Conservation (phyloP, 768 basidiomycete species). For the Trametes sanguinea region DNA sequence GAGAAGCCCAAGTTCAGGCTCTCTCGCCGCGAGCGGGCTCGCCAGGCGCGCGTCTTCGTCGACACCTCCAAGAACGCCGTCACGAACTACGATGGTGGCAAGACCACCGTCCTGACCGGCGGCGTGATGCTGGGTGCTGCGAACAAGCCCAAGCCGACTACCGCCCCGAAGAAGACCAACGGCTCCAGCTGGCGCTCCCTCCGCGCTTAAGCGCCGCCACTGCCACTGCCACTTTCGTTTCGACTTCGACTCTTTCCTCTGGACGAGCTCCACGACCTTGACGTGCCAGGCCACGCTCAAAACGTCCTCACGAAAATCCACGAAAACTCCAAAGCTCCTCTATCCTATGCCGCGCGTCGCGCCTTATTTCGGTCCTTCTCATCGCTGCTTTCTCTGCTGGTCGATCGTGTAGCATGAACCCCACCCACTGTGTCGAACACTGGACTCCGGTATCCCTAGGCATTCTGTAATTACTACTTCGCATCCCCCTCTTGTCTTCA, state of each 20-base stretch:
- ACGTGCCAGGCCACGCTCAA: slow-evolving; percentile 21
- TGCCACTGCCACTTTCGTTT: slow-evolving; percentile 10
- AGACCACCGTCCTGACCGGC: slow-evolving; percentile 85
- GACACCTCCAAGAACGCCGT: slow-evolving; percentile 77
- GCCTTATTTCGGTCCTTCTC: slow-evolving; percentile 18
- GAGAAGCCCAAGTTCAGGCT: slow-evolving; percentile 43
- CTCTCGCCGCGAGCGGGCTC: slow-evolving; percentile 68
- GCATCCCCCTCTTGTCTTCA: slow-evolving; percentile 22
- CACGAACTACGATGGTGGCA: slow-evolving; percentile 85
- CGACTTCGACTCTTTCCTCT: slow-evolving; percentile 20
- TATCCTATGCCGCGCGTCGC: slow-evolving; percentile 18
- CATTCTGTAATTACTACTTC: slow-evolving; percentile 28
- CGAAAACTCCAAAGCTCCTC: slow-evolving; percentile 20
- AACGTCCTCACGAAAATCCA: slow-evolving; percentile 25
- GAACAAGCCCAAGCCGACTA: slow-evolving; percentile 32
- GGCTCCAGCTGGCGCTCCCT: slow-evolving; percentile 55
- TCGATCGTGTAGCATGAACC: slow-evolving; percentile 32
- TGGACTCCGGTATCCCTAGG: slow-evolving; percentile 31
- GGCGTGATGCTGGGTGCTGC: slow-evolving; percentile 78
- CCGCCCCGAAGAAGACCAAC: slow-evolving; percentile 30
- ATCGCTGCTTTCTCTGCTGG: slow-evolving; percentile 26
- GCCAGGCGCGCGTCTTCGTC: slow-evolving; percentile 70
- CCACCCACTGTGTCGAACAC: slow-evolving; percentile 27
- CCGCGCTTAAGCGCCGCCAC: slow-evolving; percentile 42
- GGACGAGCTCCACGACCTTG: slow-evolving; percentile 26